phyloP scores from a whole-genome alignment of 1,284 basidiomycete genomes.

The Fistulinella cinereoalba region DNA sequence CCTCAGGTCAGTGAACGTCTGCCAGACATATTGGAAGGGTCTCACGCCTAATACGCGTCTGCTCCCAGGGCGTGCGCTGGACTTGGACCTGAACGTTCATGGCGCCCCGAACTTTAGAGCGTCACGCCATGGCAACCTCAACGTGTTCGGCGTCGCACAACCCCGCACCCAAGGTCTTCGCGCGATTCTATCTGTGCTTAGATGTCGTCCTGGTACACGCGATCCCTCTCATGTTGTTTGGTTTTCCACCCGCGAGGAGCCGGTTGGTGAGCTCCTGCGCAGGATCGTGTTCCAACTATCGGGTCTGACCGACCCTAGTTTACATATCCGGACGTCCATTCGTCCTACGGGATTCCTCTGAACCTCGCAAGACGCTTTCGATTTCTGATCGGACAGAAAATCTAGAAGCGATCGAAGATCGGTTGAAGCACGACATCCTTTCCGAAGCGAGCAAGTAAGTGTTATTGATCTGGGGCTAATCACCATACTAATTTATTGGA shows the following conservation, averaged over 20 bases:
- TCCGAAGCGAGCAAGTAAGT: constrained; percentile 75
- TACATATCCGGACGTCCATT: constrained; percentile 95
- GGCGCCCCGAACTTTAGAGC: constrained; percentile 96
- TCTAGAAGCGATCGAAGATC: constrained; percentile 90
- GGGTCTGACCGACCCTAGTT: constrained; percentile 37
- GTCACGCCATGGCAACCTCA: constrained; percentile 70
- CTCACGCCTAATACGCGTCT: constrained; percentile 1
- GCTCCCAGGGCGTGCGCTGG: constrained; percentile 73
- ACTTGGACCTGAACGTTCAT: constrained; percentile 89
- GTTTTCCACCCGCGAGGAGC: constrained; percentile 85
- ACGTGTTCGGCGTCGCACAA: constrained; percentile 93
- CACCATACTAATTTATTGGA: constrained; percentile 5
- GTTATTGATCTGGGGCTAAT: neutral
- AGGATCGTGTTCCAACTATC: neutral
- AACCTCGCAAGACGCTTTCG: constrained; percentile 78
- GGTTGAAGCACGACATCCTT: constrained; percentile 93
- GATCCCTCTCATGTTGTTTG: constrained; percentile 74
- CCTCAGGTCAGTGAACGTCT: constrained; percentile 54
- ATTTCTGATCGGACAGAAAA: constrained; percentile 93
- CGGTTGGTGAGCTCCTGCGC: constrained; percentile 54
- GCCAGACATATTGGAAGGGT: neutral
- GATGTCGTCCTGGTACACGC: constrained; percentile 65
- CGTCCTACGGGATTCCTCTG: constrained; percentile 89
- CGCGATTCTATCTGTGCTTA: constrained; percentile 86
- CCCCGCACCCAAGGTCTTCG: constrained; percentile 91